phyloP scores from a whole-genome alignment of 2,329 filamentous ascomycete species.

The Phyllosticta citribraziliensis region DNA sequence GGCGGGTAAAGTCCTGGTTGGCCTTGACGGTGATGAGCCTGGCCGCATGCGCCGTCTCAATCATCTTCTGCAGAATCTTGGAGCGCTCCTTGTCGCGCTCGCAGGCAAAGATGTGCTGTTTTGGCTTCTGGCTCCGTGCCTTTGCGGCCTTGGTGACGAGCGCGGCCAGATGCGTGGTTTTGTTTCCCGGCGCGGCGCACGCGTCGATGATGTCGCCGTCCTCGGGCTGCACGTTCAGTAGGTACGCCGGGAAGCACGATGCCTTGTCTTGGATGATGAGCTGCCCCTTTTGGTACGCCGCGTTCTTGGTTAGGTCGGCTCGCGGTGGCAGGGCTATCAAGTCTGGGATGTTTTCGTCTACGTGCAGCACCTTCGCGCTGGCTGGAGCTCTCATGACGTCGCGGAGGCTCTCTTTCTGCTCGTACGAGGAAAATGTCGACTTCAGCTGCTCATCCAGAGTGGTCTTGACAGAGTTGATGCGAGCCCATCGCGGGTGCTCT shows the following conservation, averaged over 20 bases:
- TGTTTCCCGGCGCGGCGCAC: constrained; percentile 92
- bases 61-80: constrained; percentile 74
- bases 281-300: constrained; percentile 64
- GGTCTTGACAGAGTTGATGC: constrained; percentile 71
- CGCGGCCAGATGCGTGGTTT: constrained; percentile 86
- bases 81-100: constrained; percentile 66
- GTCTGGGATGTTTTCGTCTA: constrained; percentile 77
- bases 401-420: constrained; percentile 44
- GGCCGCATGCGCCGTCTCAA: constrained; percentile 63
- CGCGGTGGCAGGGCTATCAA: constrained; percentile 68
- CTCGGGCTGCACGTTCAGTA: constrained; percentile 58
- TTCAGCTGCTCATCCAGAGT: constrained; percentile 62
- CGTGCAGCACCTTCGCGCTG: constrained; percentile 45
- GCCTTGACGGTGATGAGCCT: constrained; percentile 56
- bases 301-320: constrained; percentile 60
- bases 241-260: constrained; percentile 88
- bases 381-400: constrained; percentile 42
- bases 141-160: constrained; percentile 42
- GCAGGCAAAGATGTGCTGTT: constrained; percentile 59
- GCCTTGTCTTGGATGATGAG: constrained; percentile 95
- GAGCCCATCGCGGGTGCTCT: constrained; percentile 77
- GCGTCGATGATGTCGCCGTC: constrained; percentile 80
- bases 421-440: constrained; percentile 61
- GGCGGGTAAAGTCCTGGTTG: constrained; percentile 71
- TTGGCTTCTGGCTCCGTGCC: neutral